phyloP scores from a whole-genome alignment of 2,329 filamentous ascomycete genomes.

The Neoascochyta sp. region DNA sequence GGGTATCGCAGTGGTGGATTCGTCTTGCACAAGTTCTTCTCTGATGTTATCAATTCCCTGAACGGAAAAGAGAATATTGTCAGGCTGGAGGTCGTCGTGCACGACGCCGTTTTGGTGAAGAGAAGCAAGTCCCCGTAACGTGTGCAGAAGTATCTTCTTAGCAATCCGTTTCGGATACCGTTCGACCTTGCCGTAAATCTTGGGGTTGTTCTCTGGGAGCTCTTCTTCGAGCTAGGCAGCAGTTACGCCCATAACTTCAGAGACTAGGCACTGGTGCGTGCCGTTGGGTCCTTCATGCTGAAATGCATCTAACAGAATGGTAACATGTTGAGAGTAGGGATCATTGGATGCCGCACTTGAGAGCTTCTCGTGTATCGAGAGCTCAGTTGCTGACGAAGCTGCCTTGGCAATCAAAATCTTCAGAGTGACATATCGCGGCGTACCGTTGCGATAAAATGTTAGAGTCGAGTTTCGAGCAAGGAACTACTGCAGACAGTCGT shows the following conservation, averaged over 20 bases:
- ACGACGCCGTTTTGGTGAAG: constrained; percentile 42
- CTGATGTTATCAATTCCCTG: constrained; percentile 24
- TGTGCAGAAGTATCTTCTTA: constrained; percentile 36
- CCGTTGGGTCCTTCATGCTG: constrained; percentile 8
- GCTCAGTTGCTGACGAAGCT: constrained; percentile 2
- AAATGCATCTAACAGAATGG: constrained; percentile 4
- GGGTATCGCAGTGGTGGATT: constrained; percentile 15
- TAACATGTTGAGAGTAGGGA: constrained; percentile 2
- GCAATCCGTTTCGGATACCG: constrained; percentile 23
- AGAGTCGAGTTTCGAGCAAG: no score
- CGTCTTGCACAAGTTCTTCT: constrained; percentile 17
- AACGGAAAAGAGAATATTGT: constrained; percentile 39
- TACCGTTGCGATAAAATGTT: constrained; percentile 2
- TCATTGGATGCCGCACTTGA: constrained; percentile 4
- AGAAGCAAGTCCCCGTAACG: constrained; percentile 36
- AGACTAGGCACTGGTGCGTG: constrained; percentile 8
- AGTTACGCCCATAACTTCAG: constrained; percentile 7
- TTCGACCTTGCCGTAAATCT: constrained; percentile 7
- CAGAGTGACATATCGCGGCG: constrained; percentile 9
- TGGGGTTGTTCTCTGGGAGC: constrained; percentile 11
- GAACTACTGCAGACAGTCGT: not conserved
- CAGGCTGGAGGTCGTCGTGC: constrained; percentile 43
- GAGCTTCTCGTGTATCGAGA: constrained; percentile 4
- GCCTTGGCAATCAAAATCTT: constrained; percentile 11
- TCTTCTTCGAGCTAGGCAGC: constrained; percentile 10